A percentile compares a stretch with the other conserved stretches of the same genome.
These are phyloP conservation scores for Chaetomiaceae sp. DNA, from an alignment of 2,329 filamentous ascomycete species.

Conservation along the genomic window DNA sequence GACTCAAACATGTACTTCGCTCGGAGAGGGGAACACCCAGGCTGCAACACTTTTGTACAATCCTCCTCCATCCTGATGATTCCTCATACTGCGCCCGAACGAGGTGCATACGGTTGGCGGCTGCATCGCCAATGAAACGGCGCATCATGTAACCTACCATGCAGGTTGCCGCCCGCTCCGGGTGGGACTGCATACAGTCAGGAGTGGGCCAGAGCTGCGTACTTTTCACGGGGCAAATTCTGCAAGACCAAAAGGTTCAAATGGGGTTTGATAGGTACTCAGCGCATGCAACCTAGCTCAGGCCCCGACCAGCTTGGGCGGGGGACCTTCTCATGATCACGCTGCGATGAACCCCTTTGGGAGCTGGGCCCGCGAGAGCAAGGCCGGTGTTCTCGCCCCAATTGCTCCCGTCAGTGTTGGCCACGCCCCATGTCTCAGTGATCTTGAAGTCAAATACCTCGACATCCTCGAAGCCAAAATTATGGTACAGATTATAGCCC, in stretches of 20 bases:
- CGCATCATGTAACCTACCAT: not conserved
- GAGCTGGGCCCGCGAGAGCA: conserved; percentile 17
- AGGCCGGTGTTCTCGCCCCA: conserved; percentile 25
- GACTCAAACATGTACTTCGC: not conserved
- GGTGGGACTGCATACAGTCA: not conserved
- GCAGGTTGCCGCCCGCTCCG: not conserved
- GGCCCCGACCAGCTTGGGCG: conserved; percentile 3
- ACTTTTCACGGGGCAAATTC: too few relatives aligned
- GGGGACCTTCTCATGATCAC: conserved; percentile 26
- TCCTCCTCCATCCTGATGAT: too few relatives aligned
- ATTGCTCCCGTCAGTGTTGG: conserved; percentile 17
- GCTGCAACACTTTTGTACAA: too few relatives aligned
- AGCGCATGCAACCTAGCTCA: too few relatives aligned
- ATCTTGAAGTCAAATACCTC: conserved; percentile 24
- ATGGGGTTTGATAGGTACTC: too few relatives aligned
- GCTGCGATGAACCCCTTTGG: conserved; percentile 21
- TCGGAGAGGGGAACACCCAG: too few relatives aligned
- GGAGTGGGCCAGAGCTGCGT: too few relatives aligned
- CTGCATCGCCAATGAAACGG: conserved; percentile 4
- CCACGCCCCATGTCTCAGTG: conserved; percentile 17
- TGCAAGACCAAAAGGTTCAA: too few relatives aligned
- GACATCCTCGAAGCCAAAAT: conserved; percentile 25
- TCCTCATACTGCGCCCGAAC: too few relatives aligned
- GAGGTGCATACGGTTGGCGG: not conserved
- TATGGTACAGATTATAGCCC: conserved; percentile 27